A percentile compares a stretch with the other conserved stretches of the same genome.
These are phyloP conservation scores for Fusarium armeniacum DNA, from an alignment of 2,329 filamentous ascomycete species.

Conservation along the genomic window DNA sequence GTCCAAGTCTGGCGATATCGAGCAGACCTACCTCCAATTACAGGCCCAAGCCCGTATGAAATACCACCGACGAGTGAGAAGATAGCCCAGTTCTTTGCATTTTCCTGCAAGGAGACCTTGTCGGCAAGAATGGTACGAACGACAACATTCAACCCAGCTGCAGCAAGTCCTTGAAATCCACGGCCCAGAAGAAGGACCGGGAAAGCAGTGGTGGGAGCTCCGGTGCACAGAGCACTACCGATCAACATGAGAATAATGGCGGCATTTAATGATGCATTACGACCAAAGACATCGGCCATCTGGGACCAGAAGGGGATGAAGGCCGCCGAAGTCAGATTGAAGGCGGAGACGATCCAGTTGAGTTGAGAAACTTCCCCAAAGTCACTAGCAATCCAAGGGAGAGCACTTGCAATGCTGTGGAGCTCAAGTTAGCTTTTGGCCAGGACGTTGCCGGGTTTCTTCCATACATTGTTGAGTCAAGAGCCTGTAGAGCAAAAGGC, in stretches of 20 bases:
- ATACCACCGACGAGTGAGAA: conserved; percentile 72
- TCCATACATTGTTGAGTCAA: conserved; percentile 72
- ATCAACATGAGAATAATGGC: conserved; percentile 70
- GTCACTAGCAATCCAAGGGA: conserved; percentile 71
- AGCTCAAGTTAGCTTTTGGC: conserved; percentile 15
- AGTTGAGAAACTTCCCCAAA: conserved; percentile 72
- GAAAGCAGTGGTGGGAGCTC: conserved; percentile 67
- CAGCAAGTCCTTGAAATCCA: conserved; percentile 72
- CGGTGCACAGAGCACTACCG: conserved; percentile 73
- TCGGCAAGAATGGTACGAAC: conserved; percentile 75
- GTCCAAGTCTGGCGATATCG: too few relatives aligned
- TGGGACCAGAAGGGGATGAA: conserved; percentile 77
- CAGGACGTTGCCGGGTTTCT: neutral
- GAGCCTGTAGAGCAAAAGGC: conserved; percentile 72
- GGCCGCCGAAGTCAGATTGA: conserved; percentile 75
- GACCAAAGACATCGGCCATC: conserved; percentile 74
- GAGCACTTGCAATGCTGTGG: conserved; percentile 54
- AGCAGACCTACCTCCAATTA: conserved; percentile 64
- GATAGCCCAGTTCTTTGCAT: conserved; percentile 72
- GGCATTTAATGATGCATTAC: conserved; percentile 70
- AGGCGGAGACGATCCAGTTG: conserved; percentile 78
- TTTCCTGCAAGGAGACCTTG: conserved; percentile 72
- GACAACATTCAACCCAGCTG: conserved; percentile 72
- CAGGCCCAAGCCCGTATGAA: conserved; percentile 72
- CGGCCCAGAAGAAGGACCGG: conserved; percentile 73